Percentiles rank a stretch among this genome's conserved stretches.
phyloP scores from a whole-genome alignment of 2,329 filamentous ascomycete genomes.

The Epichloe festucae region DNA sequence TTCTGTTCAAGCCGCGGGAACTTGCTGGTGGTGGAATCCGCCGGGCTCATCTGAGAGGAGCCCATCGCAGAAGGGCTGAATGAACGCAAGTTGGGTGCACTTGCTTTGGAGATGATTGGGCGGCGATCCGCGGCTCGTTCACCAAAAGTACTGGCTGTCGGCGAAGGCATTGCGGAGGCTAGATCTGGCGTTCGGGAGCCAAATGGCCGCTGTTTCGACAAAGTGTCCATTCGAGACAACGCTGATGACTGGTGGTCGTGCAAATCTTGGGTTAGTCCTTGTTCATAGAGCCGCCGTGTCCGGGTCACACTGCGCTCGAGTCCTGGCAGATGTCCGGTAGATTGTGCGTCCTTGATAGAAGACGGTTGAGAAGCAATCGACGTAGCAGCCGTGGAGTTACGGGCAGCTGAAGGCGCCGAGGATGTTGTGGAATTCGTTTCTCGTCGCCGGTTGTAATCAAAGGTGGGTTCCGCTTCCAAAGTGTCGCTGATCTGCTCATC shows the following conservation, averaged over 20 bases:
- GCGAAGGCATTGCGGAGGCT: slow-evolving; percentile 31
- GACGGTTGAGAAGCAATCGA: slow-evolving; percentile 56
- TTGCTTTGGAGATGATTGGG: slow-evolving; percentile 40
- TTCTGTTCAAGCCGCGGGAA: slow-evolving; percentile 23
- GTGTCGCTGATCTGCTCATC: slow-evolving; percentile 24
- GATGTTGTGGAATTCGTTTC: slow-evolving; percentile 82
- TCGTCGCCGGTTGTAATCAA: slow-evolving; percentile 59
- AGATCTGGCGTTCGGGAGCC: slow-evolving; percentile 38
- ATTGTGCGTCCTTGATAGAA: slow-evolving; percentile 36
- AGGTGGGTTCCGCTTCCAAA: slow-evolving; percentile 34
- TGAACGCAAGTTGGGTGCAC: slow-evolving; percentile 55
- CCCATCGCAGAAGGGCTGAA: slow-evolving; percentile 33
- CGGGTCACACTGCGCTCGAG: slow-evolving; percentile 57
- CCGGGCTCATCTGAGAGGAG: slow-evolving; percentile 25
- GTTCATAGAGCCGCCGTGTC: slow-evolving; percentile 67
- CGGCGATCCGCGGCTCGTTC: slow-evolving; percentile 35
- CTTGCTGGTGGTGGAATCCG: slow-evolving; percentile 23
- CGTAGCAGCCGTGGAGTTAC: slow-evolving; percentile 77
- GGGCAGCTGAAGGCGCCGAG: slow-evolving; percentile 49
- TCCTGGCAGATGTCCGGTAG: slow-evolving; percentile 25
- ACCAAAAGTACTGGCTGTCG: slow-evolving; percentile 28
- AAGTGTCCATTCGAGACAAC: slow-evolving; percentile 65
- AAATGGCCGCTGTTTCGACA: slow-evolving; percentile 49
- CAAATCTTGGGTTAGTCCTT: slow-evolving; percentile 64
- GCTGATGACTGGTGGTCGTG: slow-evolving; percentile 70